phyloP scores from a whole-genome alignment of 2,329 filamentous ascomycete species.

The Penicillium sp. region DNA sequence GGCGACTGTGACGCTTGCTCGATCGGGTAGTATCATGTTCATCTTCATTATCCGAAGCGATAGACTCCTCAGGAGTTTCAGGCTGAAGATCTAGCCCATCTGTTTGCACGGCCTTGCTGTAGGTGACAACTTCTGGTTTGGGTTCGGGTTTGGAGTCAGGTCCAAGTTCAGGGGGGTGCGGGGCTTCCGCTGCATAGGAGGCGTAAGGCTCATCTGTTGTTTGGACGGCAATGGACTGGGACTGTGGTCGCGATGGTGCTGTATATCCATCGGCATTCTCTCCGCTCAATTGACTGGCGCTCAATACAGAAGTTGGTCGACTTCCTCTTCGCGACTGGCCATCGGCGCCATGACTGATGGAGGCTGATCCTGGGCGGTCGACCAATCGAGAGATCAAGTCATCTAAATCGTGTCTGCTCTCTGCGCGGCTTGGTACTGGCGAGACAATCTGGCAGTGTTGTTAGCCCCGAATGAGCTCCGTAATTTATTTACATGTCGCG shows the following conservation, averaged over 20 bases:
- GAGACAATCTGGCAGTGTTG: conserved; percentile 57
- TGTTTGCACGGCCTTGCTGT: conserved; percentile 96
- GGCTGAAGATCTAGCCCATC: conserved; percentile 64
- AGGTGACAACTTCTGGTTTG: conserved; percentile 78
- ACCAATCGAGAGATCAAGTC: conserved; percentile 80
- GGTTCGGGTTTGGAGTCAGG: conserved; percentile 38
- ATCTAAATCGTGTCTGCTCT: conserved; percentile 70
- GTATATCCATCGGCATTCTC: conserved; percentile 52
- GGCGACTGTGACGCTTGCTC: conserved; percentile 72
- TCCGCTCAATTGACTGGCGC: conserved; percentile 75
- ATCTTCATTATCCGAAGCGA: conserved; percentile 64
- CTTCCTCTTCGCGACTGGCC: conserved; percentile 57
- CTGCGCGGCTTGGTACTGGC: conserved; percentile 67
- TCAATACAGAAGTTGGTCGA: conserved; percentile 82
- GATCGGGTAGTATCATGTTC: conserved; percentile 52
- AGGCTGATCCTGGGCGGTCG: conserved; percentile 71
- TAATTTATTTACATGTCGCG: conserved; percentile 7
- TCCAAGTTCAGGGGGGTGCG: conserved; percentile 45
- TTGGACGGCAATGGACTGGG: conserved; percentile 58
- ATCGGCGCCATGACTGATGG: conserved; percentile 52
- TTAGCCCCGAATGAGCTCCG: conserved; percentile 17
- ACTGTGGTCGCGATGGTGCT: conserved; percentile 42
- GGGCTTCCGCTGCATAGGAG: conserved; percentile 76
- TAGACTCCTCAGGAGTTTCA: conserved; percentile 54
- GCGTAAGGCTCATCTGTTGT: conserved; percentile 68